These are phyloP conservation scores for Solanum chacoense DNA, from an alignment of 305 asterid species.

Conservation along the genomic window DNA sequence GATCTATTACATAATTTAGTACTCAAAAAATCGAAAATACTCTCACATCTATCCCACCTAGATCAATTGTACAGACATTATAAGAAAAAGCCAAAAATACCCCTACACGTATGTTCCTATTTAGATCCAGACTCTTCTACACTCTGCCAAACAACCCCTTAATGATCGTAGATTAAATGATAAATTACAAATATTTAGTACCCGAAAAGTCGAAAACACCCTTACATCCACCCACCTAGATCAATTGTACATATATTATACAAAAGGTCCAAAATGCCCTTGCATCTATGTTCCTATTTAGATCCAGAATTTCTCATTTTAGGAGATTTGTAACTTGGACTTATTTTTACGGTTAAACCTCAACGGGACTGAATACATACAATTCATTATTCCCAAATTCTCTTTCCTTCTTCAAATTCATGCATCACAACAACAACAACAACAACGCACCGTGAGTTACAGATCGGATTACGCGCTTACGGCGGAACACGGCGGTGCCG, in stretches of 20 bases:
- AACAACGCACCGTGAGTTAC: background rate
- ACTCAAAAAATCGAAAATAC: background rate
- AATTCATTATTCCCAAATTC: background rate
- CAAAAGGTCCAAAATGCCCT: background rate
- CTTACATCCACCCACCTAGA: background rate
- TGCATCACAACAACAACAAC: background rate
- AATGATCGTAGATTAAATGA: background rate
- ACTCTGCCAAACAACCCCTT: background rate
- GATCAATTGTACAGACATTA: background rate
- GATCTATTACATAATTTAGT: background rate
- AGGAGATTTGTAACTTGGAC: background rate
- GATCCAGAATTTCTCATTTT: background rate
- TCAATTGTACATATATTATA: too few species aligned
- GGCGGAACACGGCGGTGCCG: background rate
- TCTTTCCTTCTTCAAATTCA: background rate
- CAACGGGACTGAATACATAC: background rate
- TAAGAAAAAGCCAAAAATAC: background rate
- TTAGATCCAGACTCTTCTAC: background rate
- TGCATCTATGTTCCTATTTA: background rate
- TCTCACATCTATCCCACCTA: background rate
- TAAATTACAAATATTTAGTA: background rate
- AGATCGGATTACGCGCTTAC: background rate
- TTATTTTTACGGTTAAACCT: constrained; percentile 1
- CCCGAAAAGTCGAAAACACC: background rate
- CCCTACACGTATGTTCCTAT: background rate